A percentile compares a stretch with the other conserved stretches of the same genome.
phyloP scores from a whole-genome alignment of 164 flowering plant species.

The Nymphaea thermarum region DNA sequence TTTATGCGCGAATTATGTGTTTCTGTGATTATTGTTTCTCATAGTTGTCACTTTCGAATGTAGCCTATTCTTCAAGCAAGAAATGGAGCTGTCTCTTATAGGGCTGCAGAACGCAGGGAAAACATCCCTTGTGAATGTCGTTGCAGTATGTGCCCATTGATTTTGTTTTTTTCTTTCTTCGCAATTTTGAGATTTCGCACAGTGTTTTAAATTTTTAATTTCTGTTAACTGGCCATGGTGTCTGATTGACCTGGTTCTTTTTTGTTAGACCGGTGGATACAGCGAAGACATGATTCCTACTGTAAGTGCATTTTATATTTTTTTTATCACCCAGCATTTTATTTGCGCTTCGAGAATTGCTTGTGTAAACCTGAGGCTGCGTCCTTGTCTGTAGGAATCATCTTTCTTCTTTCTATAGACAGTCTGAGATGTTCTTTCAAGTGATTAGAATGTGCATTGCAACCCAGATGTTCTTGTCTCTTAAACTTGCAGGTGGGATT shows the following conservation, averaged over 20 bases:
- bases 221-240: not conserved
- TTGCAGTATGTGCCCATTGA: slow-evolving; percentile 53
- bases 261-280: slow-evolving; percentile 80
- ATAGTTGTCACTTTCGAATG: slow-evolving; percentile 6
- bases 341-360: not conserved
- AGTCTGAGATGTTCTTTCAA: not conserved
- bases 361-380: not conserved
- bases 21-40: not conserved
- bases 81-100: slow-evolving; percentile 91
- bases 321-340: not conserved
- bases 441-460: not conserved
- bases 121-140: slow-evolving; percentile 90
- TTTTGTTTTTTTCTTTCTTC: not conserved
- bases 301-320: slow-evolving; percentile 27
- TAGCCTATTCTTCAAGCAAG: slow-evolving; percentile 97
- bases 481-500: slow-evolving; percentile 61
- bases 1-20: not conserved
- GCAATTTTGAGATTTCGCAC: not conserved
- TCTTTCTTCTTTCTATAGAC: not conserved
- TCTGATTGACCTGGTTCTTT: slow-evolving; percentile 1
- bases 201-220: not conserved
- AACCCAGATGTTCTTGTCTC: not conserved
- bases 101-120: slow-evolving; percentile 98
- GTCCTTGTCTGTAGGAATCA: not conserved
- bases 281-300: slow-evolving; percentile 99